Percentiles rank a stretch among this genome's conserved stretches.
Evolutionary conservation across 441 rosid species (phyloP).

Genomic region (Manihot esculenta): DNA sequence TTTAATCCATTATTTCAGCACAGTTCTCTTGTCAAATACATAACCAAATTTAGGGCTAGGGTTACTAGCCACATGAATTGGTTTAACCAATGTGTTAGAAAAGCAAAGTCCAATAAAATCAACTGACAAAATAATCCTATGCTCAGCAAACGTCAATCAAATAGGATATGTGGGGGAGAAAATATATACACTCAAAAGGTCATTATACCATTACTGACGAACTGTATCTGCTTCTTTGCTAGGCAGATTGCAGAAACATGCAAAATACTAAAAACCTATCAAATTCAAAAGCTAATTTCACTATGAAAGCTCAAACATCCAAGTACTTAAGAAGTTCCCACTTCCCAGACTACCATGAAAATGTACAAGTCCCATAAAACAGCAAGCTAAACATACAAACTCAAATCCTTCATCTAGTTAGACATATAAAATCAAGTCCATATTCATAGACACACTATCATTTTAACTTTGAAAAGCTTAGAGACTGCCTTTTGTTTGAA

Average conservation of each 20-base stretch:
- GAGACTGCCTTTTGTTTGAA: background rate
- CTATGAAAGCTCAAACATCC: background rate
- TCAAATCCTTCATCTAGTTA: background rate
- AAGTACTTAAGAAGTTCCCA: background rate
- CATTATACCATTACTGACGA: background rate
- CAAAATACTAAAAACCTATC: background rate
- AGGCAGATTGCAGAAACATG: background rate
- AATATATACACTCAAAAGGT: background rate
- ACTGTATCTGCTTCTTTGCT: background rate
- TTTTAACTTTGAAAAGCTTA: background rate
- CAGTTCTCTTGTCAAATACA: no score
- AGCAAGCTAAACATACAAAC: background rate
- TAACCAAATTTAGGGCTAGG: no score
- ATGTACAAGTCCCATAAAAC: background rate
- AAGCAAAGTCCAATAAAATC: background rate
- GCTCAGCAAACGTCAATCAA: background rate
- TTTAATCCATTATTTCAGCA: no score
- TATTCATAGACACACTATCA: background rate
- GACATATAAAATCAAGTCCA: background rate
- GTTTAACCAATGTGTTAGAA: background rate
- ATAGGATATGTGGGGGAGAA: background rate
- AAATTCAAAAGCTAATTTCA: background rate
- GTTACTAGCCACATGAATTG: no score
- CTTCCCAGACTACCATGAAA: background rate
- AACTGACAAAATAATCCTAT: background rate